Percentiles rank a stretch among this genome's conserved stretches.
phyloP scores from a whole-genome alignment of 2,329 filamentous ascomycete genomes.

The Epichloe uncinata region DNA sequence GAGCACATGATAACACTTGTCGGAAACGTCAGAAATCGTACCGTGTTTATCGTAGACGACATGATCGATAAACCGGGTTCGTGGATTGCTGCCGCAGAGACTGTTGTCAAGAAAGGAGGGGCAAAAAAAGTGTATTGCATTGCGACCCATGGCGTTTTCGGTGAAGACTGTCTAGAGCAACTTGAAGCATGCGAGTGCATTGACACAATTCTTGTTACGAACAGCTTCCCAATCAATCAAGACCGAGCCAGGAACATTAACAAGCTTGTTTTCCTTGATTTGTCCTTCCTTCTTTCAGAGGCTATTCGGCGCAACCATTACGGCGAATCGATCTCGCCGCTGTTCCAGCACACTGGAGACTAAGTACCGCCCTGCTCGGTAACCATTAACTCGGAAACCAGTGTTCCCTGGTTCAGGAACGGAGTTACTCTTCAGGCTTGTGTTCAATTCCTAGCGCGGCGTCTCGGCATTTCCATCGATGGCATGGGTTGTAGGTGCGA shows the following conservation, averaged over 20 bases:
- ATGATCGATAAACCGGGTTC: slow-evolving; percentile 97
- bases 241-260: slow-evolving; percentile 55
- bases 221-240: slow-evolving; percentile 84
- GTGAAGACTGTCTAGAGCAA: slow-evolving; percentile 76
- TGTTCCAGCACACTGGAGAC: slow-evolving; percentile 56
- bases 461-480: slow-evolving; percentile 13
- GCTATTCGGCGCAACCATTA: slow-evolving; percentile 94
- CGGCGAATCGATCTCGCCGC: slow-evolving; percentile 63
- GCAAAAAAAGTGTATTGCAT: slow-evolving; percentile 94
- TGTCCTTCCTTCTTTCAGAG: slow-evolving; percentile 79
- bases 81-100: slow-evolving; percentile 96
- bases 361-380: slow-evolving; percentile 16
- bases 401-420: background rate
- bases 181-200: slow-evolving; percentile 90
- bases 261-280: slow-evolving; percentile 82
- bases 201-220: slow-evolving; percentile 86
- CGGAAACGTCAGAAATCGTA: slow-evolving; percentile 76
- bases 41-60: slow-evolving; percentile 92
- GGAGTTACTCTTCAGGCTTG: background rate
- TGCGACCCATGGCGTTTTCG: slow-evolving; percentile 91
- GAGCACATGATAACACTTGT: slow-evolving; percentile 98
- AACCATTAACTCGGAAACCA: slow-evolving; percentile 1
- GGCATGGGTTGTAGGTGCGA: background rate
- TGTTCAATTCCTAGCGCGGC: slow-evolving; percentile 21
- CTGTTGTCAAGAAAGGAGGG: slow-evolving; percentile 80